Evolutionary conservation across 2,329 filamentous ascomycete genomes (phyloP).

Genomic region (Fusarium concolor): DNA sequence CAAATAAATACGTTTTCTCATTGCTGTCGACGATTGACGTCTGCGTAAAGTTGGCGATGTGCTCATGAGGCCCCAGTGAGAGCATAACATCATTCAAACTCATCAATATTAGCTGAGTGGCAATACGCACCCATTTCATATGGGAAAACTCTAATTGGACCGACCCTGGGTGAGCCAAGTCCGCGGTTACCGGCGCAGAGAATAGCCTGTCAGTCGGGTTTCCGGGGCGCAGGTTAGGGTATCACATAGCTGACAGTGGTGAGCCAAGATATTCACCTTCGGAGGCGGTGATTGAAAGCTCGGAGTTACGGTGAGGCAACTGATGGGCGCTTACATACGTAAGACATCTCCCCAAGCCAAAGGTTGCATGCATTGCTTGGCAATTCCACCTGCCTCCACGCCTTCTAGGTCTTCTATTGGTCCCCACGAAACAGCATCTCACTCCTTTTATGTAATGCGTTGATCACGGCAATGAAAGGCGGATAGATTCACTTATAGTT

Average conservation of each 20-base stretch:
- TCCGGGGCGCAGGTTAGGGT: background rate
- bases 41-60: background rate
- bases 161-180: background rate
- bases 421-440: background rate
- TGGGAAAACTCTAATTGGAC: rapidly evolving
- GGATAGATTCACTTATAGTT: background rate
- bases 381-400: background rate
- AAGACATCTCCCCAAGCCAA: background rate
- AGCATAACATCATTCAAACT: background rate
- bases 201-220: background rate
- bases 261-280: background rate
- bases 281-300: background rate
- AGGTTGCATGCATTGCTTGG: conserved; percentile 7
- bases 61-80: background rate
- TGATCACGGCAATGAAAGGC: background rate
- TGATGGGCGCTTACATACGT: background rate
- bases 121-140: background rate
- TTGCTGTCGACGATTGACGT: rapidly evolving
- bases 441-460: background rate
- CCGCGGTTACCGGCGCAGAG: background rate
- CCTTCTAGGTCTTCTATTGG: no score
- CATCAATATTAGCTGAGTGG: background rate
- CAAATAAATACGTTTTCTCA: no score
- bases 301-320: background rate
- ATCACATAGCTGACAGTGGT: background rate